Percentiles rank a stretch among this genome's conserved stretches.
Conservation (phyloP, 192 early-diverging fungal species). For the Coemansia sp. region DNA sequence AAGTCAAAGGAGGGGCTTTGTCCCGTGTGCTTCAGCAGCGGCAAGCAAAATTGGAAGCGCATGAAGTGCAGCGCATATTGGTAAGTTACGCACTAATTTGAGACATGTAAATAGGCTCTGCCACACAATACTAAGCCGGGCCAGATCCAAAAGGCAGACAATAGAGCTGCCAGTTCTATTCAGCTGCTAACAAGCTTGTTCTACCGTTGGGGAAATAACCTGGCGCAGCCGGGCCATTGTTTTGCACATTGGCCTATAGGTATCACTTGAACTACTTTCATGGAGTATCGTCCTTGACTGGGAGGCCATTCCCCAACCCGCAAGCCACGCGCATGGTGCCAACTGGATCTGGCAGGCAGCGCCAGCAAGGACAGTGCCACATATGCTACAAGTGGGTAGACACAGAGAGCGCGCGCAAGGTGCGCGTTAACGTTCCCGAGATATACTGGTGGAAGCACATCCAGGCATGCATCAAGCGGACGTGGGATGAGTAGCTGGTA, state of each 20-base stretch:
- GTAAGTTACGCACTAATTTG: conserved; percentile 25
- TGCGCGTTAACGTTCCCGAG: conserved; percentile 48
- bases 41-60: conserved; percentile 39
- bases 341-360: neutral
- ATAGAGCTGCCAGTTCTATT: neutral
- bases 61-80: conserved; percentile 59
- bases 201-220: neutral
- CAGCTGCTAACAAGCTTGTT: neutral
- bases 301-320: conserved; percentile 44
- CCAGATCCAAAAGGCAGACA: neutral
- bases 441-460: conserved; percentile 60
- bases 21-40: conserved; percentile 35
- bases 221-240: neutral
- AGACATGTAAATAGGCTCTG: neutral
- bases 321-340: conserved; percentile 16
- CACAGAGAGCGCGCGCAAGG: conserved; percentile 35
- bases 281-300: conserved; percentile 51
- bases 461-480: conserved; percentile 47
- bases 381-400: conserved; percentile 48
- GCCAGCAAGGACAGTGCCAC: conserved; percentile 48
- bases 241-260: conserved; percentile 23
- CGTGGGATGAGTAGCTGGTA: conserved; percentile 14
- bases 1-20: conserved; percentile 55
- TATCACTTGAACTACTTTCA: conserved; percentile 57
- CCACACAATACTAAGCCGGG: conserved; percentile 9